Evolutionary conservation across 2,329 filamentous ascomycete genomes (phyloP), one percentile per base, ranked within the genome.

Genomic region (Alternaria dauci): DNA sequence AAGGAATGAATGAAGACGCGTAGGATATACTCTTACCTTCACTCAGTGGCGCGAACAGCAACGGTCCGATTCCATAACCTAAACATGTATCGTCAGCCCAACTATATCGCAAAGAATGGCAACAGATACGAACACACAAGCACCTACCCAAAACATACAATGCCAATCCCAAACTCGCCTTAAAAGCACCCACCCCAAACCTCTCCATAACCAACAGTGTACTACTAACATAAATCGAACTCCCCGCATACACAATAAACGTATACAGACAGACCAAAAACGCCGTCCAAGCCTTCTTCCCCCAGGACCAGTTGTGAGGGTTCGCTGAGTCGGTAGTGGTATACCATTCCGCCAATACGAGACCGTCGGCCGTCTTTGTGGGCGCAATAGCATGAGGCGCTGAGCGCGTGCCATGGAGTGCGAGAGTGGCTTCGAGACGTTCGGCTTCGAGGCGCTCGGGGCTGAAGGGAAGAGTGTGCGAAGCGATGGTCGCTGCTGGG

Each of bases 1-100:
- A 0, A 23, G 18, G 9, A 12, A 30, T 0, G 0, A 11, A 1
- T 30, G 28, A 12, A 30, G 28, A 30, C 28, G 11, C 0, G 2
- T 30, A 23, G 14, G 14, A 2, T 9, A 23, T 1, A 11, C 28
- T 23, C 28, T 23, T 23, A 48, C 44, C 44, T 77, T 92, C 90
- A 50, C 83, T 86, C 42, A 92, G 76, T 0, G 90, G 90, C 0
- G 87, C 87, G 77, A 87, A 91, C 25, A 92, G 62, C 26, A 91
- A 76, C 1, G 89, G 89, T 0, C 89, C 89, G 16, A 88, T 77
- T 12, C 89, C 88, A 62, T 82, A 81, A 1, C 86, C 88, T 48
- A 8, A 1, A 20, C 16, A 8, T 12, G n/a, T 7, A 6, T 20
- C 1, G 28, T 48, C 28, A 48, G 44, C 28, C 28, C 8, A 6